phyloP scores from a whole-genome alignment of 163 green algal species.

The Trebouxia gelatinosa region DNA sequence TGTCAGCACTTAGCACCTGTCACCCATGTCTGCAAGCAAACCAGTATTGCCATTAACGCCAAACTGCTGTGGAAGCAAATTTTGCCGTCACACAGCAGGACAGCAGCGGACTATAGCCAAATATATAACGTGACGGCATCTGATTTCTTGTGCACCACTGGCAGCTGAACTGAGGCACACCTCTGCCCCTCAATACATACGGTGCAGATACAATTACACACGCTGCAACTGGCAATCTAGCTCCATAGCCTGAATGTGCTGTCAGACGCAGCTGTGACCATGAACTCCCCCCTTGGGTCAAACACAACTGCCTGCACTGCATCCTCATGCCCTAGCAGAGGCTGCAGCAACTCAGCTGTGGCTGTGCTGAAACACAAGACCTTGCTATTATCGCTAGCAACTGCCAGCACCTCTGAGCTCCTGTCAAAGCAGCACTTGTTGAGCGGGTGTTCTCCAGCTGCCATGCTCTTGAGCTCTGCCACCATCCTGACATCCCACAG shows the following conservation, averaged over 20 bases:
- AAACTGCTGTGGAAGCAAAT: too few relatives aligned
- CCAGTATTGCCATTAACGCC: too few relatives aligned
- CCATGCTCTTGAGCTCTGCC: conserved; percentile 64
- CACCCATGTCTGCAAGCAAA: too few relatives aligned
- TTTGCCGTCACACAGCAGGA: too few relatives aligned
- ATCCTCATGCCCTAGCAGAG: conserved; percentile 77
- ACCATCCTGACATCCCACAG: conserved; percentile 81
- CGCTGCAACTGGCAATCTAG: too few relatives aligned
- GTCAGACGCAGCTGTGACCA: conserved; percentile 72
- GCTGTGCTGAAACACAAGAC: conserved; percentile 57
- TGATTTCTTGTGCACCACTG: too few relatives aligned
- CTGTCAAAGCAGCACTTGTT: conserved; percentile 73
- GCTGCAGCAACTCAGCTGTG: conserved; percentile 45
- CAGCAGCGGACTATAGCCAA: too few relatives aligned
- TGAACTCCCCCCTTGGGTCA: conserved; percentile 60
- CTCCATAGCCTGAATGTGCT: conserved; percentile 77
- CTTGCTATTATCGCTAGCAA: conserved; percentile 69
- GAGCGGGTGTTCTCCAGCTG: conserved; percentile 63
- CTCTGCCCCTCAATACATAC: too few relatives aligned
- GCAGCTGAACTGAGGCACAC: too few relatives aligned
- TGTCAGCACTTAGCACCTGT: too few relatives aligned
- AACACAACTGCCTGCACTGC: conserved; percentile 73
- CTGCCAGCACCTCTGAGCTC: conserved; percentile 62
- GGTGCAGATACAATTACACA: too few relatives aligned
- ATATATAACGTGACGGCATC: too few relatives aligned